A percentile compares a stretch with the other conserved stretches of the same genome.
These are phyloP conservation scores for Naganishia vaughanmartiniae DNA, from an alignment of 768 basidiomycete genomes.

Conservation along the genomic window DNA sequence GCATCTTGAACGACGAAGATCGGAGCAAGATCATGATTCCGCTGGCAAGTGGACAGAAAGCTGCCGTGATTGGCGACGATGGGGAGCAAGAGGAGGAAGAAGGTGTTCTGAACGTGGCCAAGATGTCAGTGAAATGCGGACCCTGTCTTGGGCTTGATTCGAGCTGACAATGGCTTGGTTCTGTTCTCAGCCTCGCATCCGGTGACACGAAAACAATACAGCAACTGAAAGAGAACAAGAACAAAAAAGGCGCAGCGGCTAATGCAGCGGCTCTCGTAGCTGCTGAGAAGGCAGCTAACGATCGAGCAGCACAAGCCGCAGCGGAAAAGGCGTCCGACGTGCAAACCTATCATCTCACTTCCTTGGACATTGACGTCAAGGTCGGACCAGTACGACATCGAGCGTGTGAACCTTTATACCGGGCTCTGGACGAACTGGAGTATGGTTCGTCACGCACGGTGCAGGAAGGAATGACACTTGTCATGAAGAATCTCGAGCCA, in stretches of 20 bases:
- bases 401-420: conserved; percentile 46
- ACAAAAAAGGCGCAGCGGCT: conserved; percentile 25
- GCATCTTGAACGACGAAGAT: conserved; percentile 39
- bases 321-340: conserved; percentile 32
- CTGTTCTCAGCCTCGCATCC: conserved; percentile 26
- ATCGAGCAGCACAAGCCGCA: conserved; percentile 34
- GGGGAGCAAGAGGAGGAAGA: conserved; percentile 40
- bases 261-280: conserved; percentile 38
- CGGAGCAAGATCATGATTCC: conserved; percentile 22
- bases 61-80: conserved; percentile 12
- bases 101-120: conserved; percentile 47
- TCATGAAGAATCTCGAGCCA: conserved; percentile 39
- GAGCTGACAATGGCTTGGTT: background rate
- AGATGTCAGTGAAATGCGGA: conserved; percentile 38
- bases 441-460: conserved; percentile 38
- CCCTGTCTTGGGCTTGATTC: background rate
- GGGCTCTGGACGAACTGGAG: conserved; percentile 3
- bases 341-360: conserved; percentile 14
- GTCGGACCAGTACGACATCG: conserved; percentile 48
- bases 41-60: conserved; percentile 25
- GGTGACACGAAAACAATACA: conserved; percentile 38
- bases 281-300: conserved; percentile 39
- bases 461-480: conserved; percentile 47
- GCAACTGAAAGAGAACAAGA: conserved; percentile 43
- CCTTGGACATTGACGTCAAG: conserved; percentile 38